Conservation (phyloP, 345 rosid species). For the Bruguiera gymnorhiza region DNA sequence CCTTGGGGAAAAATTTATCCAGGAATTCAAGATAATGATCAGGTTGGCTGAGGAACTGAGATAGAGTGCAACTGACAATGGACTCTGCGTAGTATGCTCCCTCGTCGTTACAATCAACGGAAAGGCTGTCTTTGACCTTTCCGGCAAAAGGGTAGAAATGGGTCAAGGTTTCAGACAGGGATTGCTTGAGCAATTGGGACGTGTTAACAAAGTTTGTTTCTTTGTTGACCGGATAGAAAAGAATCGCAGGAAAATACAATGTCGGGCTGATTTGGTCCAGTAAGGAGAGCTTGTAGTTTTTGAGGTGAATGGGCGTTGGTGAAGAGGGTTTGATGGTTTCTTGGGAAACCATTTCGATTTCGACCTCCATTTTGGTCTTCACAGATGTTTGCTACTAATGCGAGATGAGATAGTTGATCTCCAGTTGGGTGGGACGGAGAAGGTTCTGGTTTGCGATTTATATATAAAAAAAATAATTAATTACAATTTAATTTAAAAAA, state of each 20-base stretch:
- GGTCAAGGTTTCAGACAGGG: conserved; percentile 18
- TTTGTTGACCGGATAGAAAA: not conserved
- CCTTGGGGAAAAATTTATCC: conserved; percentile 17
- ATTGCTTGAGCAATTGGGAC: conserved; percentile 13
- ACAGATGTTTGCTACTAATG: not conserved
- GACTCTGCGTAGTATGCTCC: conserved; percentile 20
- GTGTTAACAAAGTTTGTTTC: not conserved
- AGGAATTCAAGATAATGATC: not conserved
- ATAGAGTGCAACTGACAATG: not conserved
- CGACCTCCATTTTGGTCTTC: conserved; percentile 13
- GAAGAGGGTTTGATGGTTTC: conserved; percentile 15
- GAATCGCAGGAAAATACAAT: conserved; percentile 5
- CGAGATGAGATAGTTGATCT: too few species aligned
- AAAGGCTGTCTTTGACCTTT: conserved; percentile 11
- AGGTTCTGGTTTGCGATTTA: too few species aligned
- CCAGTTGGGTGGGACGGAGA: too few species aligned
- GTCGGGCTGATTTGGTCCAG: conserved; percentile 12
- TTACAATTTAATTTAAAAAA: too few species aligned
- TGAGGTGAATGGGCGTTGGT: not conserved
- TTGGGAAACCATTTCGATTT: conserved; percentile 6
- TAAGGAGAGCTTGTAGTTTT: conserved; percentile 14
- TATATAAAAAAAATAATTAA: too few species aligned
- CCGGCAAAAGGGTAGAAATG: conserved; percentile 27
- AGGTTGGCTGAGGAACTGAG: conserved; percentile 20
- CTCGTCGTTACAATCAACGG: conserved; percentile 23